Conservation (phyloP, 2,329 filamentous ascomycete species). For the Ascocoryne sarcoides region DNA sequence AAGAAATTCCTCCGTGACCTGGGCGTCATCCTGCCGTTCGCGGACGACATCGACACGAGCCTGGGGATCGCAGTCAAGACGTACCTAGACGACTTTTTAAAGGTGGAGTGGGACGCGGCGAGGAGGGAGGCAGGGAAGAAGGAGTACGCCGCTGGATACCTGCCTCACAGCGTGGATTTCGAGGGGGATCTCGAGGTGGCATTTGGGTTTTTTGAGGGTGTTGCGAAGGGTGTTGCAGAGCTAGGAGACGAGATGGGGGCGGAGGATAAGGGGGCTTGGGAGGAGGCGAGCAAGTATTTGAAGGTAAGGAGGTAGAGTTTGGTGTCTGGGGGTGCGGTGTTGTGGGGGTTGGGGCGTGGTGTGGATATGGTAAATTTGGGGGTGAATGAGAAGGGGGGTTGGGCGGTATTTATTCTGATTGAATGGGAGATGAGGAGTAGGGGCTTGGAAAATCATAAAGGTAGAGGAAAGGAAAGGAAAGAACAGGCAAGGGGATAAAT, state of each 20-base stretch:
- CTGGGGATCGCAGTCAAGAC: constrained; percentile 74
- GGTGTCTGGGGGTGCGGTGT: no score
- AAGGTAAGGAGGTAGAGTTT: constrained; percentile 18
- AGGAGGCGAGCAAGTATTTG: constrained; percentile 46
- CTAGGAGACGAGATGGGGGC: constrained; percentile 40
- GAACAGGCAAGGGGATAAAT: no score
- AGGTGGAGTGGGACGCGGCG: constrained; percentile 45
- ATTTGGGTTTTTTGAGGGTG: constrained; percentile 48
- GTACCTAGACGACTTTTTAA: constrained; percentile 63
- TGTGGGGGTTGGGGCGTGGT: no score
- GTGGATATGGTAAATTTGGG: no score
- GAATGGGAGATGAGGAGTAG: no score
- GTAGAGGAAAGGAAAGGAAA: no score
- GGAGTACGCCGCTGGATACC: constrained; percentile 38
- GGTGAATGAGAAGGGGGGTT: constrained; percentile 13
- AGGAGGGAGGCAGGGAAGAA: constrained; percentile 36
- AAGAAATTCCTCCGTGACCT: neutral
- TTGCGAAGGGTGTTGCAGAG: constrained; percentile 48
- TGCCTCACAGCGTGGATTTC: constrained; percentile 51
- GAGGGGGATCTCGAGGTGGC: constrained; percentile 50
- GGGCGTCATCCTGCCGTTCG: constrained; percentile 51
- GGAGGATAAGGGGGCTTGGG: constrained; percentile 43
- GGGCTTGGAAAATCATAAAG: no score
- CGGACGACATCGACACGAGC: constrained; percentile 61
- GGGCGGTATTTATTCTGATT: constrained; percentile 19